These are phyloP conservation scores for Hypoxylon sp. DNA, from an alignment of 2,329 filamentous ascomycete species.

Conservation along the genomic window DNA sequence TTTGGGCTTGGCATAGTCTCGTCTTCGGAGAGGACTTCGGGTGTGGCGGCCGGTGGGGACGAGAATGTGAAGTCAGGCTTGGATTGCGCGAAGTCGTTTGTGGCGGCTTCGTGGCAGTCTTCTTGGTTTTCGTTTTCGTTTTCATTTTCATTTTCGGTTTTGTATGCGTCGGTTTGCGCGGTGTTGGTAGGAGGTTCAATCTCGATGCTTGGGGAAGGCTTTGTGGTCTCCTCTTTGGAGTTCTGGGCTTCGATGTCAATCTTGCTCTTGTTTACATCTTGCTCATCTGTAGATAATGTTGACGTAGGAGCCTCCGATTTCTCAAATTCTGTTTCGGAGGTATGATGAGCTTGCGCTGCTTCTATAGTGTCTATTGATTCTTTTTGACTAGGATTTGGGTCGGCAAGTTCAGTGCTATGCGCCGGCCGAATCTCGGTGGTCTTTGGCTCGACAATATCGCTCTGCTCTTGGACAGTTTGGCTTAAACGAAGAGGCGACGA, in stretches of 20 bases:
- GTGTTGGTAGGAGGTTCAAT: constrained; percentile 2
- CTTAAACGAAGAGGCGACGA: constrained; percentile 40
- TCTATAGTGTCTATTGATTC: not conserved
- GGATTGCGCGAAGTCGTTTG: constrained; percentile 46
- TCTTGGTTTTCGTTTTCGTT: constrained; percentile 2
- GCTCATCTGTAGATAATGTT: not conserved
- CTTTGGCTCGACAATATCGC: not conserved
- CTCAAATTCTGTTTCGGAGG: constrained; percentile 2
- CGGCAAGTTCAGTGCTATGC: not conserved
- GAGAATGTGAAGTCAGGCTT: constrained; percentile 51
- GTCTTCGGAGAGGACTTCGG: constrained; percentile 28
- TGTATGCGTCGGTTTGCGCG: not conserved
- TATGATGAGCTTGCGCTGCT: not conserved
- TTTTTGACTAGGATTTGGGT: not conserved
- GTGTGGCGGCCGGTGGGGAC: constrained; percentile 43
- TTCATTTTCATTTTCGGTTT: not conserved
- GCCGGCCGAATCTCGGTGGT: not conserved
- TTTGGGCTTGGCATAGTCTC: not conserved
- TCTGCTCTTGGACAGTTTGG: constrained; percentile 28
- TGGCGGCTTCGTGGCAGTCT: constrained; percentile 5
- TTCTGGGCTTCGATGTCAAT: not conserved
- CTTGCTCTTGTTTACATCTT: not conserved
- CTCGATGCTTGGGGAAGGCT: not conserved
- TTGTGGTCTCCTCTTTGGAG: not conserved
- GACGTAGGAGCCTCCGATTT: not conserved